Conservation (phyloP, 352 stramenopile genomes). For the Phytopythium montanum region DNA sequence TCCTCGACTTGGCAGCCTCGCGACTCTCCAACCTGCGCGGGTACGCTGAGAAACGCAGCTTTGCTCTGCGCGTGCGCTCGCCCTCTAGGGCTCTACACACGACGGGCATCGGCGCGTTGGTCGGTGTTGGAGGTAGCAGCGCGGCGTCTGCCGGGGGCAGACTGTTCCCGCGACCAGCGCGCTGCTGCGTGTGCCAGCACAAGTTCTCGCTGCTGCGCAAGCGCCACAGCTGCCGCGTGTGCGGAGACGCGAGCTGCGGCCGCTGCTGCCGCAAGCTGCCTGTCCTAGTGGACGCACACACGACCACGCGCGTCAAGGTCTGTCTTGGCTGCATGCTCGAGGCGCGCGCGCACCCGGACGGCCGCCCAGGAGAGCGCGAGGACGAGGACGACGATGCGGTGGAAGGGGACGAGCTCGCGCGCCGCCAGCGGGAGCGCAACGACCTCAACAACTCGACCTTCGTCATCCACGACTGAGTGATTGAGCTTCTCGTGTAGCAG, state of each 20-base stretch:
- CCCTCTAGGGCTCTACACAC: neutral
- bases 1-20: conserved; percentile 51
- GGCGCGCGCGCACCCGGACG: conserved; percentile 60
- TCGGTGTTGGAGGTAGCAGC: neutral
- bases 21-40: conserved; percentile 56
- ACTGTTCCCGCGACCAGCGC: conserved; percentile 25
- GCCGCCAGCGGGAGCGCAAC: conserved; percentile 24
- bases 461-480: conserved; percentile 58
- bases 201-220: conserved; percentile 75
- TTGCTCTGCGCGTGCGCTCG: conserved; percentile 49
- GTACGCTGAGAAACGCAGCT: conserved; percentile 67
- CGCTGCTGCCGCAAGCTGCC: conserved; percentile 73
- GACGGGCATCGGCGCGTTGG: neutral
- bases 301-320: conserved; percentile 62
- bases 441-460: conserved; percentile 60
- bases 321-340: conserved; percentile 77
- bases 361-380: neutral
- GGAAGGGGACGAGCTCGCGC: conserved; percentile 48
- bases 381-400: conserved; percentile 18
- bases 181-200: conserved; percentile 62
- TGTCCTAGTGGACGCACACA: conserved; percentile 55
- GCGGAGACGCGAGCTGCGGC: conserved; percentile 60
- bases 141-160: neutral
- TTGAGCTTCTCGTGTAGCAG: too few relatives aligned
- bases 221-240: conserved; percentile 73